Percentiles rank a stretch among this genome's conserved stretches.
Conservation (phyloP, 2,329 filamentous ascomycete genomes). For the Dactylellina parvicollis region DNA sequence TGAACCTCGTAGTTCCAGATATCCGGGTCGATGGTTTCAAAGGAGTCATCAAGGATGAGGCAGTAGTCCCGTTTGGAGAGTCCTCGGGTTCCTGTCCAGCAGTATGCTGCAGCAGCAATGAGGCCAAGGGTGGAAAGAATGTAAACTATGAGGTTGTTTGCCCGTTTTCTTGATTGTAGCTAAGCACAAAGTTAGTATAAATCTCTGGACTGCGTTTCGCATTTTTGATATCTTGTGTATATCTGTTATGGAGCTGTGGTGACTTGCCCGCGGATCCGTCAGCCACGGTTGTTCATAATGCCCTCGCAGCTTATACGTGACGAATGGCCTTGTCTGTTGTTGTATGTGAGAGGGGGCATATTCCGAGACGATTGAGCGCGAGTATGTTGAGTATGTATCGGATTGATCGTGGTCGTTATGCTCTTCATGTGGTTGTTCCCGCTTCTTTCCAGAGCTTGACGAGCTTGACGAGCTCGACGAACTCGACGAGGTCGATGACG, state of each 20-base stretch:
- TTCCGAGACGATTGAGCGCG: constrained; percentile 34
- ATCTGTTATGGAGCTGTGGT: not conserved
- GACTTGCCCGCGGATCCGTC: constrained; percentile 26
- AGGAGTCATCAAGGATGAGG: constrained; percentile 66
- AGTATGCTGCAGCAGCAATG: constrained; percentile 19
- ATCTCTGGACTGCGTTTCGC: too few species aligned
- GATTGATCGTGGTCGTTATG: not conserved
- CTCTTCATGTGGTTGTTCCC: not conserved
- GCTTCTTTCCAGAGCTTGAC: constrained; percentile 5
- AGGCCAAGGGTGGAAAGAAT: constrained; percentile 2
- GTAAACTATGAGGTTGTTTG: constrained; percentile 22
- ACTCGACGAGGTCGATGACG: constrained; percentile 8
- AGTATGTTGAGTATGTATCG: constrained; percentile 21
- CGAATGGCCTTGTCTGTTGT: constrained; percentile 23
- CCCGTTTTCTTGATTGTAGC: constrained; percentile 27
- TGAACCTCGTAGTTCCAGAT: constrained; percentile 67
- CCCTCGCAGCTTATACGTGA: constrained; percentile 33
- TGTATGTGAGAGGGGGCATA: constrained; percentile 39
- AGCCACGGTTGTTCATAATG: constrained; percentile 39
- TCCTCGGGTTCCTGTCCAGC: constrained; percentile 30
- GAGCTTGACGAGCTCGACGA: not conserved
- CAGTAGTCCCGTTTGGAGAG: constrained; percentile 61
- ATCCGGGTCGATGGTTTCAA: constrained; percentile 63
- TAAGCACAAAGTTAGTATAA: constrained; percentile 6
- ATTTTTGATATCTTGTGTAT: not conserved